A percentile compares a stretch with the other conserved stretches of the same genome.
phyloP scores from a whole-genome alignment of 2,329 filamentous ascomycete species.

The Colletotrichum tropicicola region DNA sequence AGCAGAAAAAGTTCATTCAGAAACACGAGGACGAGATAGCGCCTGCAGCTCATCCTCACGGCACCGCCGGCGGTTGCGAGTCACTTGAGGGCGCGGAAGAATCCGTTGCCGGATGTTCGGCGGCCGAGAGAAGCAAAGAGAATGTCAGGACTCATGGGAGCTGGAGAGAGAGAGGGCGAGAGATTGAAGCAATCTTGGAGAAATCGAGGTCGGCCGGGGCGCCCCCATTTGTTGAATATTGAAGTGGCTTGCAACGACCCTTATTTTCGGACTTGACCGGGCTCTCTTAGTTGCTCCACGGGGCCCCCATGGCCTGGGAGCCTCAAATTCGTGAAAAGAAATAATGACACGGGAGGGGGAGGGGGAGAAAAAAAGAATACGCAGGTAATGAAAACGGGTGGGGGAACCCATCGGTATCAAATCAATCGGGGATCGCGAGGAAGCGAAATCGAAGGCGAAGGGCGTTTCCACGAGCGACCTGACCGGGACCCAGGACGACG shows the following conservation, averaged over 20 bases:
- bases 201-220: constrained; percentile 12
- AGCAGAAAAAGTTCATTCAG: constrained; percentile 1
- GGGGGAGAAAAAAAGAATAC: background rate
- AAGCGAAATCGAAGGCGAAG: constrained; percentile 2
- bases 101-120: background rate
- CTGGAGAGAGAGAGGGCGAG: background rate
- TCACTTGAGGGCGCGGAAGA: background rate
- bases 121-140: background rate
- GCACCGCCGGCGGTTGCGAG: background rate
- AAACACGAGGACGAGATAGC: background rate
- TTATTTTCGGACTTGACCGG: constrained; percentile 28
- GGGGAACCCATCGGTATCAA: constrained; percentile 2
- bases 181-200: constrained; percentile 26
- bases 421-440: constrained; percentile 19
- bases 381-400: background rate
- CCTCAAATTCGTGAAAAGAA: background rate
- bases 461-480: background rate
- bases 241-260: constrained; percentile 26
- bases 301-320: background rate
- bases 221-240: constrained; percentile 13
- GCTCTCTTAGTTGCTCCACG: constrained; percentile 25
- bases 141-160: background rate
- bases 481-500: too few species aligned
- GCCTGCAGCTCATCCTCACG: background rate
- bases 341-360: background rate